Percentiles rank a stretch among this genome's conserved stretches.
phyloP scores from a whole-genome alignment of 495 filamentous ascomycete genomes.

The Apodospora peruviana region DNA sequence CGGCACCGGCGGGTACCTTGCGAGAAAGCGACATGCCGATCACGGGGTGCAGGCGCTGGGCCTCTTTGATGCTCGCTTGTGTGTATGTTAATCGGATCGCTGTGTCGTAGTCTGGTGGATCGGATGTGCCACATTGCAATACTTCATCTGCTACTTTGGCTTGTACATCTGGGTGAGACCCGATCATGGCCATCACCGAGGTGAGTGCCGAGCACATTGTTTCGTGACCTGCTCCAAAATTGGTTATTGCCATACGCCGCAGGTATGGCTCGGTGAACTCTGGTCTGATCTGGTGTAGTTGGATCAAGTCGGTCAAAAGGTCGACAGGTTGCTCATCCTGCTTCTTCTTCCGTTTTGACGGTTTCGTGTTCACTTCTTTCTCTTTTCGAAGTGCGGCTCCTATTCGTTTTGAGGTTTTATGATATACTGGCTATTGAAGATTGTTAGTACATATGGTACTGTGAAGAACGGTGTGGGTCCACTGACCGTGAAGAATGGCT shows the following conservation, averaged over 20 bases:
- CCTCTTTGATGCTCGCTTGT: constrained; percentile 57
- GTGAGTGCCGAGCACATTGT: constrained; percentile 42
- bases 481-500: constrained; percentile 31
- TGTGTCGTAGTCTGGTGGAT: background rate
- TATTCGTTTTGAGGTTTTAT: constrained; percentile 21
- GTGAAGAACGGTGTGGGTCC: background rate
- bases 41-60: constrained; percentile 55
- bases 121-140: background rate
- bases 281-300: constrained; percentile 26
- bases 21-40: constrained; percentile 53
- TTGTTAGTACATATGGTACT: background rate
- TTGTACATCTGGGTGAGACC: constrained; percentile 16
- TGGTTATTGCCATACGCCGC: constrained; percentile 41
- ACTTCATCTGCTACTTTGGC: constrained; percentile 17
- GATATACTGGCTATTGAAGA: constrained; percentile 20
- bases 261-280: constrained; percentile 32
- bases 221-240: constrained; percentile 44
- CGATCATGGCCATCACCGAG: constrained; percentile 32
- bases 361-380: background rate
- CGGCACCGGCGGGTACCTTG: constrained; percentile 48
- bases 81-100: constrained; percentile 41
- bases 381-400: constrained; percentile 8
- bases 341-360: background rate
- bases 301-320: constrained; percentile 31
- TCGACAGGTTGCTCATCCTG: constrained; percentile 12